A percentile compares a stretch with the other conserved stretches of the same genome.
Conservation (phyloP, 2,329 filamentous ascomycete genomes). For the Aureobasidium sp. region DNA sequence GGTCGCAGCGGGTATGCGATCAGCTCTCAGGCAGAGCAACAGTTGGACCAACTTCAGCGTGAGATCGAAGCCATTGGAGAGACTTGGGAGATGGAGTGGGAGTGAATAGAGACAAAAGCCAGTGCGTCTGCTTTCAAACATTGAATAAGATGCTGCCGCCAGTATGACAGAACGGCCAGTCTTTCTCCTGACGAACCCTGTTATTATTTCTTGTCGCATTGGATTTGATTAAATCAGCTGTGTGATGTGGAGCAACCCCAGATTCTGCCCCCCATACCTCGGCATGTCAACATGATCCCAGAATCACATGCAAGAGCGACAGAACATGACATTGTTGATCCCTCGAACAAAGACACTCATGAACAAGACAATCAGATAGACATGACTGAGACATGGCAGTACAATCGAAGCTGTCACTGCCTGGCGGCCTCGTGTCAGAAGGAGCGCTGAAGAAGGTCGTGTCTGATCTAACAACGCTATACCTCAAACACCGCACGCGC, state of each 20-base stretch:
- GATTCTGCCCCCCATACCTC: neutral
- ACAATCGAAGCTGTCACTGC: constrained; percentile 61
- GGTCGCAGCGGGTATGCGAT: constrained; percentile 28
- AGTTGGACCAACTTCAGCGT: constrained; percentile 52
- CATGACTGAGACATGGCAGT: constrained; percentile 52
- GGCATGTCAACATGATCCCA: neutral
- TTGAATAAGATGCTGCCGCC: neutral
- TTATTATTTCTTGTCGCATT: neutral
- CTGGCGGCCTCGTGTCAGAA: constrained; percentile 46
- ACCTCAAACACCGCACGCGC: constrained; percentile 70
- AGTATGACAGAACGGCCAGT: neutral
- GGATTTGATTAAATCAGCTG: neutral
- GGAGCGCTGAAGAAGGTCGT: constrained; percentile 60
- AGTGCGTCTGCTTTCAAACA: neutral
- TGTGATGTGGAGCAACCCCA: neutral
- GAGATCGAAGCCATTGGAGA: constrained; percentile 44
- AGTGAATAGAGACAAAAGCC: constrained; percentile 25
- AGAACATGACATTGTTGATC: neutral
- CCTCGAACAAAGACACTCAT: neutral
- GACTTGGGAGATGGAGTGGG: constrained; percentile 47
- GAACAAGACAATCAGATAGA: neutral
- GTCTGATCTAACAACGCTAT: constrained; percentile 61
- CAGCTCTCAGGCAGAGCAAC: constrained; percentile 40
- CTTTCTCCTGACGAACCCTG: neutral
- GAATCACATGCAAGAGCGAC: constrained; percentile 7